Evolutionary conservation across 2,329 filamentous ascomycete genomes (phyloP), one percentile per base, ranked within the genome.

Genomic region (Huntiella bhutanensis): DNA sequence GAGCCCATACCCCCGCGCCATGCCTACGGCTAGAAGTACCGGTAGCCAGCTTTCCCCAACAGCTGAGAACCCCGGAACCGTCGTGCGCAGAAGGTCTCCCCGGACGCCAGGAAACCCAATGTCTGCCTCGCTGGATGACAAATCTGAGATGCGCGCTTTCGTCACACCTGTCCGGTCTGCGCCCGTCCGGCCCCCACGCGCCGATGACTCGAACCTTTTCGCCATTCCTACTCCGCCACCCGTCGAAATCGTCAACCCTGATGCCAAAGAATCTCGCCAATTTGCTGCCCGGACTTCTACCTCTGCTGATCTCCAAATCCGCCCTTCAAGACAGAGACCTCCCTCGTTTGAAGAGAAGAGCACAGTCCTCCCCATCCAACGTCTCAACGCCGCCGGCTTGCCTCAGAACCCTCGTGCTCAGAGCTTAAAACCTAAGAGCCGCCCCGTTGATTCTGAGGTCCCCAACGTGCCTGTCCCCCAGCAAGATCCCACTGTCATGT

Each of bases 31-130:
- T 1, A 59, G 57, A 10, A 66, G 64, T 3, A 68, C 66, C 8
- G 68, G 65, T 1, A 61, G 65, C 5, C 65, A 72, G 53, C 55
- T 69, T 5, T 75, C 71, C 3, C 71, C 71, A 0, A 64, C 63
- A 2, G 55, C 59, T 3, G 69, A 73, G 5, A 66, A 65, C 38
- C 53, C 70, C 8, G 12, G 7, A 3, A 28, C n/a, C 12, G 15
- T 43, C n/a, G 28, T 32, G 2, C 64, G 68, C 52, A 64, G 68
- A 52, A 62, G 72, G 40, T 75, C 71, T 2, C 71, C 71, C 12
- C 49, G 45, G 17, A 33, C 45, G 16, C 5, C 38, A 33, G 43
- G 28, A 10, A 43, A 43, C 13, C 41, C 41, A 11, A 43, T 43
- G 41, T 13, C 33, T n/a, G 41, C 33, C 6, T 33, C 45, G 4